These are phyloP conservation scores for Nothopassalora personata DNA, from an alignment of 2,329 filamentous ascomycete species.

Conservation along the genomic window DNA sequence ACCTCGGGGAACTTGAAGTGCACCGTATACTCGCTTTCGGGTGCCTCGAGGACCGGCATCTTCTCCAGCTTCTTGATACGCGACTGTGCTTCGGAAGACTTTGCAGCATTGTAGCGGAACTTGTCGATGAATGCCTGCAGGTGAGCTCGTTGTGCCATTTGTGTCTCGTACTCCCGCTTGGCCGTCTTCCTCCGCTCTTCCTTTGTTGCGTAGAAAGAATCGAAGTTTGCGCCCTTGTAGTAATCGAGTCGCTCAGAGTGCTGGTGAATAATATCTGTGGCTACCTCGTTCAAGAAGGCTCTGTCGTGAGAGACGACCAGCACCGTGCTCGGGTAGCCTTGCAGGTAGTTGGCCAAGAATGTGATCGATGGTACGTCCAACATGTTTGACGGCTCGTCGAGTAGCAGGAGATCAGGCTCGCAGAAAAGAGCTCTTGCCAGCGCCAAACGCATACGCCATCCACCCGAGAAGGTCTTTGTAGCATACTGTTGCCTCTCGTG, in stretches of 20 bases:
- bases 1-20: constrained; percentile 97
- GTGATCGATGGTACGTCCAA: constrained; percentile 99
- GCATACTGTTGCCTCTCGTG: constrained; percentile 84
- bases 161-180: constrained; percentile 96
- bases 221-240: constrained; percentile 95
- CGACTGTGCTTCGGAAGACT: constrained; percentile 96
- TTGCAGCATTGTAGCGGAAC: constrained; percentile 98
- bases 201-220: constrained; percentile 93
- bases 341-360: constrained; percentile 93
- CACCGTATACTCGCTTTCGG: constrained; percentile 90
- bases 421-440: constrained; percentile 94
- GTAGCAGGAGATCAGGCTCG: constrained; percentile 88
- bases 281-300: constrained; percentile 97
- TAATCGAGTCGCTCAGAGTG: constrained; percentile 96
- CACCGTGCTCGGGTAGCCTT: constrained; percentile 88
- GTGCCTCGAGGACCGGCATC: constrained; percentile 86
- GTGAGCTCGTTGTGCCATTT: constrained; percentile 90
- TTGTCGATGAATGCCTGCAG: constrained; percentile 99
- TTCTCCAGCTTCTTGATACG: constrained; percentile 98
- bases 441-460: constrained; percentile 98
- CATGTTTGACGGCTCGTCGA: constrained; percentile 97
- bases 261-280: constrained; percentile 98
- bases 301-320: constrained; percentile 97
- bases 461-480: constrained; percentile 97
- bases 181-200: constrained; percentile 96